Evolutionary conservation across 2,329 filamentous ascomycete genomes (phyloP), one percentile per base, ranked within the genome.

Genomic region (Penicillium expansum): DNA sequence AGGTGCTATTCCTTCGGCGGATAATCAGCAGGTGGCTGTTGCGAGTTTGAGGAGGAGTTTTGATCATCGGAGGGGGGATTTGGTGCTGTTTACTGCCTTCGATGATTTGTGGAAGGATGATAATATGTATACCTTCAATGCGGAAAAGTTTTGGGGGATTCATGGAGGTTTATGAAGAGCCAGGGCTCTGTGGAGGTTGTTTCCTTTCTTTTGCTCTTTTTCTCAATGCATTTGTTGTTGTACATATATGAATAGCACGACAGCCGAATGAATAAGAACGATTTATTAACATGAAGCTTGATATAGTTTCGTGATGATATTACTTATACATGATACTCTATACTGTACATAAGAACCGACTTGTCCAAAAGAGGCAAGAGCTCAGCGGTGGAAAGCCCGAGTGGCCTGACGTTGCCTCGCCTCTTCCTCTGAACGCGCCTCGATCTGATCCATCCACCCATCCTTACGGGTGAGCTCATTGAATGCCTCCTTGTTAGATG

Each of bases 81-180:
- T 93, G 42, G 82, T 92, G 62, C 77, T 95, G 22, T 93, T 94
- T 76, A 89, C 87, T 29, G 87, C 89, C 4, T 93, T 87, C 77
- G 88, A 96, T 73, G 88, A 91, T 60, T 67, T 80, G 49, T 96
- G 91, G 91, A 96, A 95, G 80, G 71, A 77, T 39, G 82, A 89
- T 63, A 81, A 77, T 52, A 71, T 78, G 2, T 79, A 73, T 22
- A 88, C 88, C 1, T 90, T 87, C 72, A 82, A 84, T 57, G 84
- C 89, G 2, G 91, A 96, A 77, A 83, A 86, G 71, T 91, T 81
- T 74, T 94, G 90, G 89, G 91, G 90, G 32, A 84, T 89, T 49
- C 33, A 65, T 43, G 33, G 52, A 8, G 47, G 37, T 27, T 30
- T 56, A 9, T 56, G 47, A 48, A 20, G 24, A 10, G 7, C 59